Evolutionary conservation across 1,139 yeast genomes (phyloP).

Genomic region (Lipomyces yarrowii): DNA sequence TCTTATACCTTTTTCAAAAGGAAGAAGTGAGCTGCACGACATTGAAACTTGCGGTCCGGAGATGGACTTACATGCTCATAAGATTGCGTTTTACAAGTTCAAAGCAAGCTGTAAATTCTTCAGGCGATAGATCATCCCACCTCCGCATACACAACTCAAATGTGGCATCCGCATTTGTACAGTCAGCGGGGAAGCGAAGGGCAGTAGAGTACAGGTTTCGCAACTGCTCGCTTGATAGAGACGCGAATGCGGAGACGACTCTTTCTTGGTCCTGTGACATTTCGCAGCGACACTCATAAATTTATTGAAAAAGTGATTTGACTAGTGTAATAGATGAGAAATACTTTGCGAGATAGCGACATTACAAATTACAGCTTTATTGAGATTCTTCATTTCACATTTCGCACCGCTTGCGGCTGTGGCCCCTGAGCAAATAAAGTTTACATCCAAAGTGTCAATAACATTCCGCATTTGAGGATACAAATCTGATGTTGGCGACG

Average conservation of each 20-base stretch:
- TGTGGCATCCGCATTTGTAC: background rate
- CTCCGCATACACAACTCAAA: background rate
- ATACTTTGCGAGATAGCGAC: too few relatives aligned
- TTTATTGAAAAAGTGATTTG: background rate
- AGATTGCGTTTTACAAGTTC: slow-evolving; percentile 29
- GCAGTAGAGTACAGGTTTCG: background rate
- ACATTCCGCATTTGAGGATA: background rate
- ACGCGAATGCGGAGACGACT: background rate
- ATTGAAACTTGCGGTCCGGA: background rate
- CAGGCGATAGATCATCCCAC: slow-evolving; percentile 10
- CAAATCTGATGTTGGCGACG: background rate
- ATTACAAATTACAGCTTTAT: too few relatives aligned
- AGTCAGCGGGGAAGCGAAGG: background rate
- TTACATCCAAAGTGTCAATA: background rate
- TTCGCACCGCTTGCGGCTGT: background rate
- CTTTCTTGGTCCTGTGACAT: background rate
- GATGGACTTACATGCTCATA: slow-evolving; percentile 20
- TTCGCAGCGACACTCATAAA: background rate
- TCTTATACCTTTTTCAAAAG: slow-evolving; percentile 17
- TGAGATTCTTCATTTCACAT: too few relatives aligned
- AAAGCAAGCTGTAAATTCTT: slow-evolving; percentile 22
- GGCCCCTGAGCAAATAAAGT: background rate
- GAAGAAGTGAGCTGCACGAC: background rate
- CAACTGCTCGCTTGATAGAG: background rate
- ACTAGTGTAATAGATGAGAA: background rate